A percentile compares a stretch with the other conserved stretches of the same genome.
Conservation (phyloP, 163 green algal genomes). For the Volvox carteri region DNA sequence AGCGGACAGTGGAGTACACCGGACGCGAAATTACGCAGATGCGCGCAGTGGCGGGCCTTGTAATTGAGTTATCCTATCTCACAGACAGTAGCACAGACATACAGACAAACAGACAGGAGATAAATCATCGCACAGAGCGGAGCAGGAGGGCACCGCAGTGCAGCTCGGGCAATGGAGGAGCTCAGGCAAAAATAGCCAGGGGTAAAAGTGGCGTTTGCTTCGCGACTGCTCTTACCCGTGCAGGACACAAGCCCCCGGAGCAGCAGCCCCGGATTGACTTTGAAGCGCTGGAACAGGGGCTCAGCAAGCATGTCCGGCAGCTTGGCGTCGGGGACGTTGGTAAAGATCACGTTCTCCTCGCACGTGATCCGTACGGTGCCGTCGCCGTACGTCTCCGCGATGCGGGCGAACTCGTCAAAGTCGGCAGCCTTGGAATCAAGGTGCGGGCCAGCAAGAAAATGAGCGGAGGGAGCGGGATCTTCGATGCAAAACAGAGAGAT, state of each 20-base stretch:
- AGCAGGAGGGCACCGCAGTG: too few relatives aligned
- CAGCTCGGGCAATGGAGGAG: too few relatives aligned
- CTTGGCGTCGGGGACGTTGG: slow-evolving; percentile 89
- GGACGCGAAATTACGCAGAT: too few relatives aligned
- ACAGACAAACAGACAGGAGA: too few relatives aligned
- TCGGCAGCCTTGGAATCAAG: slow-evolving; percentile 72
- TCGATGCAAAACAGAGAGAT: too few relatives aligned
- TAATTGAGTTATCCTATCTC: too few relatives aligned
- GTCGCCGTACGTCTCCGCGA: slow-evolving; percentile 89
- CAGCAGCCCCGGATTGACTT: slow-evolving; percentile 68
- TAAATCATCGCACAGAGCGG: too few relatives aligned
- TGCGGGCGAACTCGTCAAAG: slow-evolving; percentile 71
- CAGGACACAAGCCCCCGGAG: slow-evolving; percentile 91
- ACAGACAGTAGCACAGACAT: too few relatives aligned
- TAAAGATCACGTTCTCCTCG: slow-evolving; percentile 96
- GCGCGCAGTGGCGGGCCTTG: too few relatives aligned
- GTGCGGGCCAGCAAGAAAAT: not conserved
- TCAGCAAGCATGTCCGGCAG: slow-evolving; percentile 86
- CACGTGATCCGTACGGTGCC: slow-evolving; percentile 94
- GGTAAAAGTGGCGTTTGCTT: too few relatives aligned
- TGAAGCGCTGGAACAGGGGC: slow-evolving; percentile 83
- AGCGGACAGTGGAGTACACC: too few relatives aligned
- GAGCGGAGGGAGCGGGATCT: not conserved
- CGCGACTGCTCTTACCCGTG: slow-evolving; percentile 80
- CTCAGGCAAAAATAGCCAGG: too few relatives aligned